These are phyloP conservation scores for Sungouiozyma ichnusensis DNA, from an alignment of 805 yeast genomes.

Conservation along the genomic window DNA sequence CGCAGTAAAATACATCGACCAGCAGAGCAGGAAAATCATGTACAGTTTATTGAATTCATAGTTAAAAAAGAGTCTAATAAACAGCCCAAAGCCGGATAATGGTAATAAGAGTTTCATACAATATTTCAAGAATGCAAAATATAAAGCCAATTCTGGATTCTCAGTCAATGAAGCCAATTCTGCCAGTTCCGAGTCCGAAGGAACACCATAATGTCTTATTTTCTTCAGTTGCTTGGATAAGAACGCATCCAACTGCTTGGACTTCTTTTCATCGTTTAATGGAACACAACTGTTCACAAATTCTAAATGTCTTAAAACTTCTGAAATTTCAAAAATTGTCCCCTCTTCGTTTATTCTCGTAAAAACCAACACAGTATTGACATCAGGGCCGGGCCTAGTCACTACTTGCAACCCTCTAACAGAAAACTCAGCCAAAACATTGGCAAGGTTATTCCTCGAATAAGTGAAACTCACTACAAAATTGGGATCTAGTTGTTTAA, in stretches of 20 bases:
- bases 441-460: slow-evolving; percentile 18
- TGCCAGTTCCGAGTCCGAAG: slow-evolving; percentile 29
- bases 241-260: slow-evolving; percentile 3
- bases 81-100: slow-evolving; percentile 49
- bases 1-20: slow-evolving; percentile 53
- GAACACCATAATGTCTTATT: slow-evolving; percentile 2
- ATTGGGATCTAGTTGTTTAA: slow-evolving; percentile 23
- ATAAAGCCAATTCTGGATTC: slow-evolving; percentile 43
- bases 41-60: slow-evolving; percentile 43
- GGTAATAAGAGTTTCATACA: slow-evolving; percentile 49
- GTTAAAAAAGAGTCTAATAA: slow-evolving; percentile 23
- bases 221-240: neutral
- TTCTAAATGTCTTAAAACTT: slow-evolving; percentile 1
- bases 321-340: slow-evolving; percentile 3
- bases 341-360: slow-evolving; percentile 11
- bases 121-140: slow-evolving; percentile 57
- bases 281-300: slow-evolving; percentile 8
- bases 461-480: slow-evolving; percentile 18
- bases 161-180: slow-evolving; percentile 17
- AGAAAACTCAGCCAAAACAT: slow-evolving; percentile 17
- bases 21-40: slow-evolving; percentile 42
- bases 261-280: slow-evolving; percentile 6
- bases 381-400: slow-evolving; percentile 20
- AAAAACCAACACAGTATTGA: slow-evolving; percentile 14
- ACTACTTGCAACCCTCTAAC: slow-evolving; percentile 17